Evolutionary conservation across 192 early-diverging fungal genomes (phyloP).

Genomic region (Rhizophagus sp.): DNA sequence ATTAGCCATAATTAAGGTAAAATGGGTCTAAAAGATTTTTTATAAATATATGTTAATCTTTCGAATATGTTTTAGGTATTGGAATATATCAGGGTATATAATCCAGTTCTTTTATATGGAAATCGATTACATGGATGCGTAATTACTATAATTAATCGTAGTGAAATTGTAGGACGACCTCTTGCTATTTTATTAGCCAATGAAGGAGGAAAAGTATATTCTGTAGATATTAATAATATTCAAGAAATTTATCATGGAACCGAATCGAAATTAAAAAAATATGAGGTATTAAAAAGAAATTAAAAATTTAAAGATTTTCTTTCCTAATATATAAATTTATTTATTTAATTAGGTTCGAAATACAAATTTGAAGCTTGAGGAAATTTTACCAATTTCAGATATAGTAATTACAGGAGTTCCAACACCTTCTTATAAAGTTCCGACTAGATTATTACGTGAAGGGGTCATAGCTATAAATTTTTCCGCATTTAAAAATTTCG

Average conservation of each 20-base stretch:
- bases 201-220: constrained; percentile 97
- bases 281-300: constrained; percentile 44
- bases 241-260: constrained; percentile 73
- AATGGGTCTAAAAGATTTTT: neutral
- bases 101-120: constrained; percentile 83
- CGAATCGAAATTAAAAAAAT: constrained; percentile 62
- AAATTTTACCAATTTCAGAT: constrained; percentile 85
- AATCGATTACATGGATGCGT: constrained; percentile 92
- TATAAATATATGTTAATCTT: no score
- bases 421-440: constrained; percentile 81
- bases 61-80: constrained; percentile 55
- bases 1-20: constrained; percentile 90
- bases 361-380: constrained; percentile 69
- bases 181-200: constrained; percentile 95
- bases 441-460: constrained; percentile 81
- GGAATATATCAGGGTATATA: constrained; percentile 94
- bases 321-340: constrained; percentile 11
- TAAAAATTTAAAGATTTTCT: neutral
- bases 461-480: constrained; percentile 98
- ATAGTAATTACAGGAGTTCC: constrained; percentile 99
- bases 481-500: constrained; percentile 94
- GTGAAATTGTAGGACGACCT: constrained; percentile 96
- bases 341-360: constrained; percentile 59
- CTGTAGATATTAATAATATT: constrained; percentile 89
- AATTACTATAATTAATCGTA: constrained; percentile 93